A percentile compares a stretch with the other conserved stretches of the same genome.
phyloP scores from a whole-genome alignment of 495 filamentous ascomycete genomes.

The Letharia columbiana region DNA sequence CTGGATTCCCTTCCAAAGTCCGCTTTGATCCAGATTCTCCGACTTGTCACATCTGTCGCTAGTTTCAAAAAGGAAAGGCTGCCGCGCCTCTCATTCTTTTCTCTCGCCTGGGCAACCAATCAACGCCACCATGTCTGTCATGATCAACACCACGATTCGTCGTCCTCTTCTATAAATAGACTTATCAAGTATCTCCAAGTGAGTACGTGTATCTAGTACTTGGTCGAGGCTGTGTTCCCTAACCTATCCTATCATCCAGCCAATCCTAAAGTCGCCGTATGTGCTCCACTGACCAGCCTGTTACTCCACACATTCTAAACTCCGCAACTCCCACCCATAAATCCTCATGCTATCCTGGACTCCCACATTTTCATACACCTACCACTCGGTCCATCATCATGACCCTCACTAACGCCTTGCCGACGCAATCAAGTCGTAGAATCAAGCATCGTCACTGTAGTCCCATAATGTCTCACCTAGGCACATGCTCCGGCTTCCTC shows the following conservation, averaged over 20 bases:
- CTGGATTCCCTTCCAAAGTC: not conserved
- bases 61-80: not conserved
- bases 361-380: not conserved
- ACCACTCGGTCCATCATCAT: slow-evolving; percentile 5
- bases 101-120: slow-evolving; percentile 5
- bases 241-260: too few species aligned
- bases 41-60: not conserved
- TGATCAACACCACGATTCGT: not conserved
- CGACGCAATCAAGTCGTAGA: slow-evolving; percentile 7
- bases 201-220: too few species aligned
- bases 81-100: not conserved
- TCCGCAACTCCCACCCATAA: not conserved
- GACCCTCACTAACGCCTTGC: not conserved
- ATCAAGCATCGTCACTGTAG: not conserved
- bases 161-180: too few species aligned
- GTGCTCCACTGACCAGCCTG: too few species aligned
- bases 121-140: not conserved
- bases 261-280: too few species aligned
- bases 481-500: slow-evolving; percentile 68
- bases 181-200: too few species aligned
- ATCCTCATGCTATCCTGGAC: not conserved
- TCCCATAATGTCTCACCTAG: slow-evolving; percentile 5
- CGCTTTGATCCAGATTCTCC: not conserved
- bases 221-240: too few species aligned
- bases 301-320: too few species aligned